Percentiles rank a stretch among this genome's conserved stretches.
Evolutionary conservation across 2,329 filamentous ascomycete genomes (phyloP).

Genomic region (Aureobasidium leucospermi): DNA sequence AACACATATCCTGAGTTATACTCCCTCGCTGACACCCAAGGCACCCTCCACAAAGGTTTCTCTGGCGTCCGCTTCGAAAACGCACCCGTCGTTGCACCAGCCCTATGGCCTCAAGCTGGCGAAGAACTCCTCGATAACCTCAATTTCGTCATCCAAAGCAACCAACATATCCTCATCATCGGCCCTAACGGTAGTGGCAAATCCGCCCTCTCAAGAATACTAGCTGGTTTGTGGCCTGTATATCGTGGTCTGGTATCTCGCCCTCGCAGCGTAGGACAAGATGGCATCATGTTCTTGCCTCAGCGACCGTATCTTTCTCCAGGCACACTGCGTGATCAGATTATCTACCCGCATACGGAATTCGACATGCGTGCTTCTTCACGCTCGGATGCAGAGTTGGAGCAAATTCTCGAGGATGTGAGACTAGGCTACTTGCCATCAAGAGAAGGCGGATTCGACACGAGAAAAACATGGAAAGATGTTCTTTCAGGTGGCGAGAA

Average conservation of each 20-base stretch:
- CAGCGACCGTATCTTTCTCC: conserved; percentile 88
- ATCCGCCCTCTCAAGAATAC: conserved; percentile 75
- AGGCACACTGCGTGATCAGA: conserved; percentile 89
- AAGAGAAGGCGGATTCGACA: conserved; percentile 93
- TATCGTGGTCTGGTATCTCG: conserved; percentile 88
- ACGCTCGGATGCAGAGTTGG: conserved; percentile 70
- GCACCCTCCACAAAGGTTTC: conserved; percentile 89
- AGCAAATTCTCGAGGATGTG: conserved; percentile 71
- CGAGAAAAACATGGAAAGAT: conserved; percentile 96
- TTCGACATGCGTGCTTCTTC: conserved; percentile 83
- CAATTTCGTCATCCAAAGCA: conserved; percentile 79
- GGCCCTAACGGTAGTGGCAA: conserved; percentile 94
- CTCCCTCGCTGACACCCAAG: conserved; percentile 84
- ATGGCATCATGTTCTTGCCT: conserved; percentile 97
- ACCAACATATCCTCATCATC: conserved; percentile 90
- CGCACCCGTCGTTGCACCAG: conserved; percentile 85
- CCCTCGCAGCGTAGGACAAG: conserved; percentile 60
- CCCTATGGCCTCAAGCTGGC: conserved; percentile 79
- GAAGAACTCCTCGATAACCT: conserved; percentile 86
- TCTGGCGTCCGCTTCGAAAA: conserved; percentile 90
- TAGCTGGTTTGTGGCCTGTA: conserved; percentile 91
- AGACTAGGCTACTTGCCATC: conserved; percentile 82
- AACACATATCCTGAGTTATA: conserved; percentile 70
- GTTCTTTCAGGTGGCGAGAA: conserved; percentile 97
- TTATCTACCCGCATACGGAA: conserved; percentile 95